Conservation (phyloP, 805 yeast genomes). For the Ogataea salicorniae region DNA sequence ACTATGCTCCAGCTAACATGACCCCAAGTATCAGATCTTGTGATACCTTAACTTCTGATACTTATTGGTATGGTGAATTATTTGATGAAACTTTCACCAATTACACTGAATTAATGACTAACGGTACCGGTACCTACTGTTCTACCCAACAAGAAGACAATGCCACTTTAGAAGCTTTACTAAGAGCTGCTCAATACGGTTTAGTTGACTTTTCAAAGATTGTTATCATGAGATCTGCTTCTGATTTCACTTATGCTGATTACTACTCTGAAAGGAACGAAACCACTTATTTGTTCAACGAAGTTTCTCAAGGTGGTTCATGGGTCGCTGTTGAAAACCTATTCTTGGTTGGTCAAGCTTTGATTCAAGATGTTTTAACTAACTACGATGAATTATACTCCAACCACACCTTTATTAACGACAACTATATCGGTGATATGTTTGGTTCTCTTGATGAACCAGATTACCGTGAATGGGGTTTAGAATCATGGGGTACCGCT, state of each 20-base stretch:
- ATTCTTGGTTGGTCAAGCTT: constrained; percentile 48
- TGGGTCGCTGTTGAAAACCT: constrained; percentile 46
- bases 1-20: constrained; percentile 43
- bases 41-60: constrained; percentile 58
- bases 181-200: constrained; percentile 50
- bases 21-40: constrained; percentile 46
- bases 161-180: constrained; percentile 55
- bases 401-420: constrained; percentile 26
- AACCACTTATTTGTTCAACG: constrained; percentile 46
- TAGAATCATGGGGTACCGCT: constrained; percentile 17
- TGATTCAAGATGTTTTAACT: constrained; percentile 45
- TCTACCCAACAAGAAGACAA: constrained; percentile 65
- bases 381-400: constrained; percentile 40
- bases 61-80: constrained; percentile 50
- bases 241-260: constrained; percentile 49
- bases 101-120: constrained; percentile 46
- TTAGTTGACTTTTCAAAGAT: constrained; percentile 54
- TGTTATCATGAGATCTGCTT: constrained; percentile 55
- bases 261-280: constrained; percentile 28
- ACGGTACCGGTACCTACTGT: constrained; percentile 56
- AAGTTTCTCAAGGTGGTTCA: constrained; percentile 47
- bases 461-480: constrained; percentile 17
- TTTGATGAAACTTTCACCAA: constrained; percentile 47
- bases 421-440: constrained; percentile 58
- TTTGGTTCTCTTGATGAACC: constrained; percentile 48